Evolutionary conservation across 2,329 filamentous ascomycete species (phyloP).

Genomic region (Penicillium sp.): DNA sequence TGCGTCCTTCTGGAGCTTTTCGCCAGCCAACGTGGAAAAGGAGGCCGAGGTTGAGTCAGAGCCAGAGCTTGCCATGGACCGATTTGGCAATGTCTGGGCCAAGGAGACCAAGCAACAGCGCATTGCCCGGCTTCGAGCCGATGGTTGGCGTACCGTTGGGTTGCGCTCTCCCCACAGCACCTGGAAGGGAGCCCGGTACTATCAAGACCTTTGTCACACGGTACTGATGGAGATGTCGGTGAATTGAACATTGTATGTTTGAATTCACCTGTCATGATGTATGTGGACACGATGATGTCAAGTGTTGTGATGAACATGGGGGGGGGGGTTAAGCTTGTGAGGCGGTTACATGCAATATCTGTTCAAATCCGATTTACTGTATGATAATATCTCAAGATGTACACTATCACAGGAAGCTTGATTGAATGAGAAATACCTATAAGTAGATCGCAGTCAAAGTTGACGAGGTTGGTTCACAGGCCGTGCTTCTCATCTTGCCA

Average conservation of each 20-base stretch:
- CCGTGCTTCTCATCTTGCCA: no score
- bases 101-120: slow-evolving; percentile 41
- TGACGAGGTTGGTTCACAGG: neutral
- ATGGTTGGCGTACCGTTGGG: slow-evolving; percentile 45
- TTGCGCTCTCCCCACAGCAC: slow-evolving; percentile 35
- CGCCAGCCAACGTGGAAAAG: slow-evolving; percentile 27
- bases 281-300: neutral
- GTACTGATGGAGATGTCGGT: slow-evolving; percentile 44
- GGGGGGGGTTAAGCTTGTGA: neutral
- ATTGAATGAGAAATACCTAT: neutral
- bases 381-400: neutral
- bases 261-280: neutral
- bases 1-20: slow-evolving; percentile 48
- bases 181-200: slow-evolving; percentile 45
- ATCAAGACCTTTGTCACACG: slow-evolving; percentile 41
- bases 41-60: slow-evolving; percentile 5
- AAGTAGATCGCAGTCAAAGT: neutral
- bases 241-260: slow-evolving; percentile 1
- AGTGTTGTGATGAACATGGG: neutral
- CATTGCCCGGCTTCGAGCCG: slow-evolving; percentile 40
- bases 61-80: slow-evolving; percentile 13
- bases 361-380: neutral
- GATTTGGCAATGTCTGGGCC: slow-evolving; percentile 23
- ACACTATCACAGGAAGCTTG: neutral
- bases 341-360: neutral